Evolutionary conservation across 495 filamentous ascomycete species (phyloP).

Genomic region (Xylaria telfairii): DNA sequence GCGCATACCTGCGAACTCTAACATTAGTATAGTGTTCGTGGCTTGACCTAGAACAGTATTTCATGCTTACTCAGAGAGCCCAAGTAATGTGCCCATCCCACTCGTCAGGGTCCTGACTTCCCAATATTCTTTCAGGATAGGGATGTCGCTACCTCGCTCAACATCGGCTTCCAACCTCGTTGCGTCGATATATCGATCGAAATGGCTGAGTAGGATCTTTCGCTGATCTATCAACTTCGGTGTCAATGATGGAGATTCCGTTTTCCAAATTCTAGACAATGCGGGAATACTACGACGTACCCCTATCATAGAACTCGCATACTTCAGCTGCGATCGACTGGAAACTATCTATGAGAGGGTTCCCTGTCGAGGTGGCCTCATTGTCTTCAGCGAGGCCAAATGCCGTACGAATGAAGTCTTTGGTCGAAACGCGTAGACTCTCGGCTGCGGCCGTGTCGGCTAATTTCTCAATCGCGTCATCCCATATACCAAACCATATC

Average conservation of each 20-base stretch:
- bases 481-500: slow-evolving; percentile 37
- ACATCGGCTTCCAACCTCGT: slow-evolving; percentile 34
- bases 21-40: neutral
- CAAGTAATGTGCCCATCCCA: slow-evolving; percentile 34
- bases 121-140: slow-evolving; percentile 37
- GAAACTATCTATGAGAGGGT: slow-evolving; percentile 31
- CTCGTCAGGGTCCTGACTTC: slow-evolving; percentile 37
- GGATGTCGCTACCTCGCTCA: slow-evolving; percentile 30
- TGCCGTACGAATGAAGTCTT: slow-evolving; percentile 28
- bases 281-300: slow-evolving; percentile 3
- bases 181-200: slow-evolving; percentile 35
- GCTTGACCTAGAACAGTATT: neutral
- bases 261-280: neutral
- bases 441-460: slow-evolving; percentile 25
- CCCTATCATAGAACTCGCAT: slow-evolving; percentile 27
- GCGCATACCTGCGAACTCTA: slow-evolving; percentile 24
- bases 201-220: slow-evolving; percentile 22
- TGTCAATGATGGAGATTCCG: neutral
- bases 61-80: slow-evolving; percentile 33
- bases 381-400: slow-evolving; percentile 22
- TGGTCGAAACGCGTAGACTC: slow-evolving; percentile 29
- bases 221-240: slow-evolving; percentile 26
- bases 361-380: neutral
- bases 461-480: slow-evolving; percentile 34
- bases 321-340: slow-evolving; percentile 26